Evolutionary conservation across 2,329 filamentous ascomycete species (phyloP), one percentile per base, ranked within the genome.

Genomic region (Massarina eburnea): DNA sequence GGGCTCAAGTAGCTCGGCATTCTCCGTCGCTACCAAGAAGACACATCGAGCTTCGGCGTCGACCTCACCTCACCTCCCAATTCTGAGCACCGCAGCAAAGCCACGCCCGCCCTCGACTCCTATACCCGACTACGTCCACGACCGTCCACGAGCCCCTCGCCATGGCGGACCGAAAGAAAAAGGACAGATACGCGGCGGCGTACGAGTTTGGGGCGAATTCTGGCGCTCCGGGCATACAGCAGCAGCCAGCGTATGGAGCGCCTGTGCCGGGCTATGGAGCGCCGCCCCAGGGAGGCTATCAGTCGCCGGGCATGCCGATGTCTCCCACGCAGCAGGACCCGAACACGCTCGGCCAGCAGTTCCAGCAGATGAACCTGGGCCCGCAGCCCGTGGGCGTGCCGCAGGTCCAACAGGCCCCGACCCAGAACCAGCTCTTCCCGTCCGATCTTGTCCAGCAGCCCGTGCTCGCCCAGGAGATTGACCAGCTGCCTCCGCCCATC

Each of bases 171-270:
- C 58, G 55, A 45, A 91, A 91, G 77, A 96, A 96, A 83, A 96
- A 95, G 81, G 83, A 91, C 77, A 86, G 88, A 46, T 97, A 97
- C 76, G 94, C 94, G 43, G 89, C 95, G 71, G 92, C 92, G 36
- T 99, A 95, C 72, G 92, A 95, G 48, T 94, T 97, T 61, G 94
- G 92, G 61, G 89, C 88, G 65, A 97, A 97, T 79, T 84, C 87
- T 26, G 54, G 54, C 42, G 46, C 52, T 39, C 54, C 57, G 30
- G 15, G n/a, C 19, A n/a, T 2, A 8, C 14, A 77, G 61, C 75
- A 73, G 21, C 61, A 46, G 8, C 56, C 48, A n/a, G 35, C 43
- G 2, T 61, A 59, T 22, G 57, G 60, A 29, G 70, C 64, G 64
- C 68, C 52, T 75, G 75, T 62, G 72, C 68, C 51, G 70, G 43